Evolutionary conservation across 1,284 basidiomycete genomes (phyloP).

Genomic region (Phaffia rhodozyma): DNA sequence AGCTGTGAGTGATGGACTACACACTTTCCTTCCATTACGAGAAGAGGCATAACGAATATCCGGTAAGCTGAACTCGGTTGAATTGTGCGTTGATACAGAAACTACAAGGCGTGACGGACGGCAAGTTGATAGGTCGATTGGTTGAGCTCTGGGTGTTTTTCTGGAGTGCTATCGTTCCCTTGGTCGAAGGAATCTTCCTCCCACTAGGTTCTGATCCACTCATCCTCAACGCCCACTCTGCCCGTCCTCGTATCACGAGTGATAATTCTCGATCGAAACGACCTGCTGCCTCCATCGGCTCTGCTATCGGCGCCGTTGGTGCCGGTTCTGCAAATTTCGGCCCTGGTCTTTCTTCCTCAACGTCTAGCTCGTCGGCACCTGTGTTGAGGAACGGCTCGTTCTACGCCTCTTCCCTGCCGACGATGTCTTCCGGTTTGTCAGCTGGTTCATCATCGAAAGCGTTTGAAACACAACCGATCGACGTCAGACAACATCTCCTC

Average conservation of each 20-base stretch:
- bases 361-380: constrained; percentile 12
- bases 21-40: constrained; percentile 12
- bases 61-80: too few species aligned
- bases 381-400: too few species aligned
- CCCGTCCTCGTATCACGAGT: neutral
- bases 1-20: constrained; percentile 48
- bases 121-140: constrained; percentile 58
- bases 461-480: constrained; percentile 20
- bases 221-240: neutral
- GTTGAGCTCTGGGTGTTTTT: constrained; percentile 90
- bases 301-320: too few species aligned
- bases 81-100: neutral
- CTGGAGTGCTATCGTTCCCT: constrained; percentile 83
- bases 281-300: constrained; percentile 4
- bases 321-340: too few species aligned
- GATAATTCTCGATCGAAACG: neutral
- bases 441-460: too few species aligned
- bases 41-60: too few species aligned
- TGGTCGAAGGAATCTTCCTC: constrained; percentile 39
- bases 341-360: neutral
- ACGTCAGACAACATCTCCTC: constrained; percentile 33
- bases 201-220: constrained; percentile 31
- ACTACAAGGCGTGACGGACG: constrained; percentile 26
- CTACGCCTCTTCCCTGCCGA: too few species aligned
- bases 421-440: too few species aligned